Base-by-base conservation (phyloP, 495 filamentous ascomycete species). In the Trichoderma gamsii region DNA sequence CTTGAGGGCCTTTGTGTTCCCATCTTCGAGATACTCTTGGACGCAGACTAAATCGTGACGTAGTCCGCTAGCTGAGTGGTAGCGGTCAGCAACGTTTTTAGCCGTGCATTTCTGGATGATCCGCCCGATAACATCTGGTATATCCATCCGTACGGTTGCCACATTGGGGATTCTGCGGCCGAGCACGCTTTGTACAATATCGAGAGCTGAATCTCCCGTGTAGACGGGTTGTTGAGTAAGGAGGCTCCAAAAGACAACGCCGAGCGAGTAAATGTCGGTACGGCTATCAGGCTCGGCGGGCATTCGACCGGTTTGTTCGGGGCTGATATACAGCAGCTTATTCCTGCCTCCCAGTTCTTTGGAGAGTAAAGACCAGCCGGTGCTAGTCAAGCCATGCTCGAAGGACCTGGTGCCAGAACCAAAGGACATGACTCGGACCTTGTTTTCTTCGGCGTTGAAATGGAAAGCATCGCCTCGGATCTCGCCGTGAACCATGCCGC, bases 31-130 rank as follows among this genome's bases (percentile, higher is more conserved):
- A 38, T 95, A 77, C 71, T 87, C 82, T 63, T 88, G 85, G 4
- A 96, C 85, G 69, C 86, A 79, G 11, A 83, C 72, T 59, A 97
- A 77, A 71, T 97, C 93, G 71, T 91, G 80, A 68, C 90, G 90
- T 18, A 96, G 83, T 3, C 92, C 92, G 49, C 88, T 90, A 4
- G 90, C 88, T 3, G 91, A 94, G 72, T 93, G 85, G 73, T 97
- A 97, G 12, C 93, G 84, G 59, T 96, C 92, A 64, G 86, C 85
- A 23, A 93, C 89, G 38, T 87, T 88, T 73, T 94, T 96, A 63
- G 90, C 86, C 0, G 92, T 95, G 88, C 95, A 96, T 74, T 92
- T 93, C 70, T 92, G 89, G 52, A 97, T 90, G 9, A 97, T 89
- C 3, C 83, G 82, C 4, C 89, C 90, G 27, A 97, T 80, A 29